A percentile compares a stretch with the other conserved stretches of the same genome.
phyloP scores from a whole-genome alignment of 768 basidiomycete species.

The Coprinopsis sp. region DNA sequence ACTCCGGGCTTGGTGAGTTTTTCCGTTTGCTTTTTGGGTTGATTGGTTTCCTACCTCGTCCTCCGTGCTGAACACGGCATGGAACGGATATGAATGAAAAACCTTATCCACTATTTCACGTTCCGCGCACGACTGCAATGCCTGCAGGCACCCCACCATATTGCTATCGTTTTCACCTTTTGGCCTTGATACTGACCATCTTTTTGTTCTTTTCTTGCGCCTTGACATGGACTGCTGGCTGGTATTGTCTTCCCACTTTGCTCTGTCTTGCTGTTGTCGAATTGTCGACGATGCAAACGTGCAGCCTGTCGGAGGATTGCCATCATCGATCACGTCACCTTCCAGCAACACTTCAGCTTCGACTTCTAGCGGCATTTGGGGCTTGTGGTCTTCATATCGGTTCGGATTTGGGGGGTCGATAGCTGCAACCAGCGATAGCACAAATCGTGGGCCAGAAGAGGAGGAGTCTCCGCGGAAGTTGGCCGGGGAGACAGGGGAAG shows the following conservation, averaged over 20 bases:
- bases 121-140: too few relatives aligned
- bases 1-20: slow-evolving; percentile 19
- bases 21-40: slow-evolving; percentile 4
- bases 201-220: too few relatives aligned
- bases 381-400: slow-evolving; percentile 9
- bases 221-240: not conserved
- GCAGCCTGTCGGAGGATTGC: not conserved
- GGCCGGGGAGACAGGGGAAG: slow-evolving; percentile 34
- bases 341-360: not conserved
- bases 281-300: slow-evolving; percentile 1
- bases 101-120: too few relatives aligned
- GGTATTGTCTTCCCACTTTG: not conserved
- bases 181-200: too few relatives aligned
- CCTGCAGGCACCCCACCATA: too few relatives aligned
- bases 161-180: too few relatives aligned
- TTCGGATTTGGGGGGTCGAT: slow-evolving; percentile 9
- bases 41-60: too few relatives aligned
- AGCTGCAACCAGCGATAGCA: slow-evolving; percentile 10
- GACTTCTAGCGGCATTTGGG: slow-evolving; percentile 7
- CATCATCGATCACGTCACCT: slow-evolving; percentile 8
- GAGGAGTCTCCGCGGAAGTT: slow-evolving; percentile 21
- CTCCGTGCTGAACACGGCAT: too few relatives aligned
- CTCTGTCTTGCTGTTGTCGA: not conserved
- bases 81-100: too few relatives aligned
- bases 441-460: slow-evolving; percentile 11